Conservation (phyloP, 805 yeast genomes). For the Cephaloascus fragrans region DNA sequence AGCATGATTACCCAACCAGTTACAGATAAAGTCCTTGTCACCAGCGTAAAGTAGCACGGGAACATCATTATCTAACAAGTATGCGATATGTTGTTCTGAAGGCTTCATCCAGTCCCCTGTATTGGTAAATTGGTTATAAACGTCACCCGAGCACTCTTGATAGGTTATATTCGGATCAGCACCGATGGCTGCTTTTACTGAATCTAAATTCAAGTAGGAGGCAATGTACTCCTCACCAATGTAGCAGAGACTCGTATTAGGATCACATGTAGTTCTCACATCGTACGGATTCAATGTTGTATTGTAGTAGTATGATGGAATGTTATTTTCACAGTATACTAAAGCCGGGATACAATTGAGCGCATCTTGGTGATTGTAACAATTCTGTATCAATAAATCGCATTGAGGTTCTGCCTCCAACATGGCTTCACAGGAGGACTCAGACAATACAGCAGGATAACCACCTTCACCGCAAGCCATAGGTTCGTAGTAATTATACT, state of each 20-base stretch:
- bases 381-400: slow-evolving; percentile 17
- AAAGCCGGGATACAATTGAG: slow-evolving; percentile 32
- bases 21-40: slow-evolving; percentile 10
- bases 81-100: slow-evolving; percentile 30
- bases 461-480: slow-evolving; percentile 40
- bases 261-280: slow-evolving; percentile 42
- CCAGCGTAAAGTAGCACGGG: slow-evolving; percentile 9
- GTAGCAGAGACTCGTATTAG: slow-evolving; percentile 45
- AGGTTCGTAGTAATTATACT: slow-evolving; percentile 26
- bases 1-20: slow-evolving; percentile 9
- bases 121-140: slow-evolving; percentile 37
- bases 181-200: slow-evolving; percentile 47
- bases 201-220: slow-evolving; percentile 41
- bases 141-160: slow-evolving; percentile 40
- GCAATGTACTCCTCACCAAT: slow-evolving; percentile 37
- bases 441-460: slow-evolving; percentile 22
- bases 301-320: slow-evolving; percentile 21
- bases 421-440: slow-evolving; percentile 22
- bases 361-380: slow-evolving; percentile 21
- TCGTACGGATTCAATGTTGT: slow-evolving; percentile 60
- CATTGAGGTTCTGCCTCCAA: slow-evolving; percentile 24
- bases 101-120: slow-evolving; percentile 34
- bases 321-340: slow-evolving; percentile 17
- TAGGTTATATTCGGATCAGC: slow-evolving; percentile 40
- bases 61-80: slow-evolving; percentile 9